These are phyloP conservation scores for Chrysochromulina parva DNA, from an alignment of 78 protist genomes.

Conservation along the genomic window DNA sequence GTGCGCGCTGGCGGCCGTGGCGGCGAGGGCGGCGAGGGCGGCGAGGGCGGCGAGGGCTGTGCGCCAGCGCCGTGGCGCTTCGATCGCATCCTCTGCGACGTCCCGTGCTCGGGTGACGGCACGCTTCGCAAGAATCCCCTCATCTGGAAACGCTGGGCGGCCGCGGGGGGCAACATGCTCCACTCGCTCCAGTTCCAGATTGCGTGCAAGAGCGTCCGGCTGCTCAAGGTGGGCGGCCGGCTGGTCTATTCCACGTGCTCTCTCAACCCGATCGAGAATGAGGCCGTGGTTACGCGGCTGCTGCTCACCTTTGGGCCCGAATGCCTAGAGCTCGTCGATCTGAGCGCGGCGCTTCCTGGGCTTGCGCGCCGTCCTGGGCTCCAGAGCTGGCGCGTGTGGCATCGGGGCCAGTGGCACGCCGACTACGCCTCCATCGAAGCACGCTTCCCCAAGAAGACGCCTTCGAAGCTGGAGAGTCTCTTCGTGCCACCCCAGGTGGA, in stretches of 20 bases:
- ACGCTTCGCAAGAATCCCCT: constrained; percentile 56
- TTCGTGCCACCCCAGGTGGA: background rate
- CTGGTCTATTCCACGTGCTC: constrained; percentile 73
- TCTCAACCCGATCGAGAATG: constrained; percentile 67
- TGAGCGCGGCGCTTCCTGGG: constrained; percentile 31
- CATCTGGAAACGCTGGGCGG: constrained; percentile 39
- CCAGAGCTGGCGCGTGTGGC: constrained; percentile 67
- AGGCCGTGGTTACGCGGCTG: constrained; percentile 31
- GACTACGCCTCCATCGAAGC: background rate
- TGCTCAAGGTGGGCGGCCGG: constrained; percentile 41
- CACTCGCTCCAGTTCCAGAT: constrained; percentile 56
- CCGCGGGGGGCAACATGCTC: constrained; percentile 1
- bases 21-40: too few relatives aligned
- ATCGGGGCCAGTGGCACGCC: background rate
- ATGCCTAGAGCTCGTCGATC: background rate
- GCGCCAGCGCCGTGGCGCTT: background rate
- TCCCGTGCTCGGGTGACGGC: constrained; percentile 68
- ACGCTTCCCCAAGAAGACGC: background rate
- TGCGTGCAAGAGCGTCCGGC: background rate
- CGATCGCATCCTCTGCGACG: constrained; percentile 55
- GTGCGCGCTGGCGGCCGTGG: too few relatives aligned
- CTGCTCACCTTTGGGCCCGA: background rate
- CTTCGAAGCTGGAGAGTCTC: background rate
- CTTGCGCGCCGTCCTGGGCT: constrained; percentile 72
- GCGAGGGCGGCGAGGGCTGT: too few relatives aligned